Base-by-base conservation (phyloP, 1,284 basidiomycete species). In the Moesziomyces sp. region DNA sequence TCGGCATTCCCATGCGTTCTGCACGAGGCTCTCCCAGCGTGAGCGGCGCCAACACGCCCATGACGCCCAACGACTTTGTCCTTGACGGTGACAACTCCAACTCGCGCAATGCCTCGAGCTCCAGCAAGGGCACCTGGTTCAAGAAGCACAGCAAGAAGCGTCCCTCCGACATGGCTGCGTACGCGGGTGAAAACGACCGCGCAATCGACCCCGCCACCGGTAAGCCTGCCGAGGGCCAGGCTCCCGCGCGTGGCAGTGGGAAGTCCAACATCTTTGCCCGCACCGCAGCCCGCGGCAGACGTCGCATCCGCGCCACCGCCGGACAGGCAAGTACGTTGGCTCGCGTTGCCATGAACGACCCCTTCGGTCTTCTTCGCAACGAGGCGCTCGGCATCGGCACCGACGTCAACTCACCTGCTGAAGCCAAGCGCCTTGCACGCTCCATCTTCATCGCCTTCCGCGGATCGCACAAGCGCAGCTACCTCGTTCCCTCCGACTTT, bases 401-500 rank as follows among this genome's bases (percentile, higher is more conserved):
- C 18, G 81, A 83, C 46, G 54, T 84, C 65, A 84, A 79, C 56
- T 78, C 73, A 23, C 80, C 83, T 1, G 56, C 76, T 9, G 75
- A 77, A 57, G 83, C 83, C 10, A 81, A 84, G 89, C 88, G 89
- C 60, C 87, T 93, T 38, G 92, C 92, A 16, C 87, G 89, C 14
- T 86, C 88, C 38, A 90, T 93, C 62, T 93, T 89, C 83, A 86
- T 83, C 52, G 87, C 89, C 9, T 89, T 92, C 84, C 88, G 88
- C 77, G 76, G 76, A 23, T 62, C 69, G 11, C 87, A 77, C 85
- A 87, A 18, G 85, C 86, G 81, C 47, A 43, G 86, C 3, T 92
- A 91, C 81, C 87, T 93, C 49, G 81, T 90, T 49, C 87, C 90
- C 16, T 85, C 87, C 26, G 92, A 93, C 83, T 91, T 93, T 77